These are phyloP conservation scores for Calocera cornea DNA, from an alignment of 768 basidiomycete species.

Conservation along the genomic window DNA sequence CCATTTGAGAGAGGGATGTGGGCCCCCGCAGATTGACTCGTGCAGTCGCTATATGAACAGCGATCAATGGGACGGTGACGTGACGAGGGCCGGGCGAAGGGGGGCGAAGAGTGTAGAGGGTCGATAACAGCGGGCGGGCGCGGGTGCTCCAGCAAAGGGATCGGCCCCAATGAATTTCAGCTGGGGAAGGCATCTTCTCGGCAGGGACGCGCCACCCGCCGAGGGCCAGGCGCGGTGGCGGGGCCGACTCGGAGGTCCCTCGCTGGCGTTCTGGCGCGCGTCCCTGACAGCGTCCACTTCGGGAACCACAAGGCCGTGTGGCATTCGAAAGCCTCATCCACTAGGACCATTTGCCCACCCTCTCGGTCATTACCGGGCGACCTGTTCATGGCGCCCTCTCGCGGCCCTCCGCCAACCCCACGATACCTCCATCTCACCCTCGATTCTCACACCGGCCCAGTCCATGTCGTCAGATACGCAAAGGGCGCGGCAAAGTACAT, in stretches of 20 bases:
- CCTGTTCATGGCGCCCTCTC: background rate
- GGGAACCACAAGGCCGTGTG: too few species aligned
- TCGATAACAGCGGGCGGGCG: background rate
- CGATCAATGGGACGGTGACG: background rate
- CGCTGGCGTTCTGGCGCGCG: too few species aligned
- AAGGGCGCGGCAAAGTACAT: slow-evolving; percentile 79
- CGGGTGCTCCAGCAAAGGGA: background rate
- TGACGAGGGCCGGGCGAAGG: background rate
- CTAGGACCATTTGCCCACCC: too few species aligned
- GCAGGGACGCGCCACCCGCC: background rate
- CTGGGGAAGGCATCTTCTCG: background rate
- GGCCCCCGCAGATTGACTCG: background rate
- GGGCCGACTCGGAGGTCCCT: too few species aligned
- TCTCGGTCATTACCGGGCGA: too few species aligned
- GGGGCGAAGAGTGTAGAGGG: background rate
- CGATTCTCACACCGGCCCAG: slow-evolving; percentile 56
- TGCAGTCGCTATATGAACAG: background rate
- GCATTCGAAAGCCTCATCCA: too few species aligned
- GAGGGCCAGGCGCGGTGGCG: background rate
- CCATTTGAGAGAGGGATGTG: background rate
- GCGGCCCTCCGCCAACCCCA: background rate
- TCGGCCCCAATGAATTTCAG: background rate
- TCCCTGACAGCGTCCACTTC: too few species aligned
- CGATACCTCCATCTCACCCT: background rate
- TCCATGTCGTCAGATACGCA: slow-evolving; percentile 84